Percentiles rank a stretch among this genome's conserved stretches.
These are phyloP conservation scores for Fusarium concolor DNA, from an alignment of 2,329 filamentous ascomycete genomes.

Conservation along the genomic window DNA sequence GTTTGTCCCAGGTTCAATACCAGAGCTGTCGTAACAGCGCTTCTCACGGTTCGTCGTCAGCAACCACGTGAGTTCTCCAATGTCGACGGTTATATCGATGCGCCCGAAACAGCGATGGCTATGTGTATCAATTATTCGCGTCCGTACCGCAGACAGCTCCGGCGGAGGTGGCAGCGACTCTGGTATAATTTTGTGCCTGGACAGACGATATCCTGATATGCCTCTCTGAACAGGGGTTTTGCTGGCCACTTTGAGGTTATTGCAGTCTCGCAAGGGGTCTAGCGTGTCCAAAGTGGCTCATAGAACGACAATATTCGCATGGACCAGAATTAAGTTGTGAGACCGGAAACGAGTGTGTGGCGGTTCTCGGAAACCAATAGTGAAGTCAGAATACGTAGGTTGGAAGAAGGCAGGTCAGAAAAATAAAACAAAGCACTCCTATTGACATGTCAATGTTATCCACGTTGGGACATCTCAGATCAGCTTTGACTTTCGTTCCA, in stretches of 20 bases:
- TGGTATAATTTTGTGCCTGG: slow-evolving; percentile 15
- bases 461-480: slow-evolving; percentile 42
- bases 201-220: slow-evolving; percentile 23
- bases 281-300: slow-evolving; percentile 20
- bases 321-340: slow-evolving; percentile 3
- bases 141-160: neutral
- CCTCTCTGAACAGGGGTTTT: slow-evolving; percentile 36
- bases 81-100: slow-evolving; percentile 2
- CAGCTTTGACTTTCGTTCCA: slow-evolving; percentile 30
- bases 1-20: slow-evolving; percentile 27
- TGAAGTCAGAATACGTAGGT: slow-evolving; percentile 6
- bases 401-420: slow-evolving; percentile 18
- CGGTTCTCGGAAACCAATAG: slow-evolving; percentile 3
- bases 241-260: slow-evolving; percentile 24
- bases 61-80: slow-evolving; percentile 13
- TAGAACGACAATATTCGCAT: slow-evolving; percentile 15
- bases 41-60: slow-evolving; percentile 19
- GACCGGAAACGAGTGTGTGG: slow-evolving; percentile 32
- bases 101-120: slow-evolving; percentile 11
- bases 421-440: slow-evolving; percentile 25
- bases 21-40: slow-evolving; percentile 11
- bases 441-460: slow-evolving; percentile 36
- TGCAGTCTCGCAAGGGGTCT: slow-evolving; percentile 29
- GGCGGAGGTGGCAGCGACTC: neutral
- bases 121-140: slow-evolving; percentile 15